Conservation (phyloP, 2,329 filamentous ascomycete species). For the Fusarium sp. region DNA sequence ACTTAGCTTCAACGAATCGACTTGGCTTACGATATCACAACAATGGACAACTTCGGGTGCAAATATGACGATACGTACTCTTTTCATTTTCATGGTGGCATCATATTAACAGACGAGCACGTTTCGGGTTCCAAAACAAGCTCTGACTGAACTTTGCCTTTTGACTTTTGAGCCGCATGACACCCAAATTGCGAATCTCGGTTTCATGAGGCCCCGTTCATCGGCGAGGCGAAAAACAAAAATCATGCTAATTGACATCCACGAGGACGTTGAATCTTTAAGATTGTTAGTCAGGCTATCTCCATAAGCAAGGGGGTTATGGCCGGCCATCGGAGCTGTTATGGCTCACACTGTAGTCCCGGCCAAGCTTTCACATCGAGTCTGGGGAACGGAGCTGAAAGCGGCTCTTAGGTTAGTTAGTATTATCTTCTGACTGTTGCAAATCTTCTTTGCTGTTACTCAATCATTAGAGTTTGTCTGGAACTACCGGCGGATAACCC, state of each 20-base stretch:
- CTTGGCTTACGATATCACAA: background rate
- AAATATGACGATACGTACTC: background rate
- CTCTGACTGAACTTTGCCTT: background rate
- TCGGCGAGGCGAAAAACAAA: constrained; percentile 12
- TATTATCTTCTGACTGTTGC: constrained; percentile 2
- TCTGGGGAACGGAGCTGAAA: constrained; percentile 35
- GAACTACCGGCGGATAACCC: background rate
- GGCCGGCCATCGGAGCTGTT: constrained; percentile 35
- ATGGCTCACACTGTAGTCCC: constrained; percentile 27
- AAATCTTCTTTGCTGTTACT: background rate
- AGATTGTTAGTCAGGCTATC: constrained; percentile 10
- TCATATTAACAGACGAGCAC: constrained; percentile 19
- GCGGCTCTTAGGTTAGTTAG: background rate
- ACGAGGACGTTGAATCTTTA: background rate
- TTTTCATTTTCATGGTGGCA: constrained; percentile 1
- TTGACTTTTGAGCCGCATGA: constrained; percentile 8
- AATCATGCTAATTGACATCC: background rate
- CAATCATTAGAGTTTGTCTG: background rate
- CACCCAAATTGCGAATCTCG: constrained; percentile 7
- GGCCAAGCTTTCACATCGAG: constrained; percentile 22
- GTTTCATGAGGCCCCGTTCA: constrained; percentile 15
- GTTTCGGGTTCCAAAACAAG: constrained; percentile 21
- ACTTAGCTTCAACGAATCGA: background rate
- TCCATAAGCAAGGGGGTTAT: background rate
- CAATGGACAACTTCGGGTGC: background rate